Percentiles rank a stretch among this genome's conserved stretches.
phyloP scores from a whole-genome alignment of 2,329 filamentous ascomycete species.

The Aphanocladium album region DNA sequence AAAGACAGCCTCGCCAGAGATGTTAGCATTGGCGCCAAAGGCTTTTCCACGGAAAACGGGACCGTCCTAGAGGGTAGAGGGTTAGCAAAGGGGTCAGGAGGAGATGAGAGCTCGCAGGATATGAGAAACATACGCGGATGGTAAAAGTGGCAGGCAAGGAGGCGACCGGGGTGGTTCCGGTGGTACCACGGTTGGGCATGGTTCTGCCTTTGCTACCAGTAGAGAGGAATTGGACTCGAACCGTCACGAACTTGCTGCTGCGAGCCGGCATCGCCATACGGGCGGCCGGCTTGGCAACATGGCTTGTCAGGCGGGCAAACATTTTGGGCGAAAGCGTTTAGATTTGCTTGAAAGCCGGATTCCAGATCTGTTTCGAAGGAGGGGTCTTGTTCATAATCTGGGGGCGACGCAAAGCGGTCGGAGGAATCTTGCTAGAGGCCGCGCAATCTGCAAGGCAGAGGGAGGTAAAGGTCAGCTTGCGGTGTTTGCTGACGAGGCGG shows the following conservation, averaged over 20 bases:
- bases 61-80: constrained; percentile 59
- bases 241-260: constrained; percentile 29
- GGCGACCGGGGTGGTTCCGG: constrained; percentile 60
- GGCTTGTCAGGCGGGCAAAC: constrained; percentile 53
- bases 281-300: constrained; percentile 49
- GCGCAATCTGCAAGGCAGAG: constrained; percentile 1
- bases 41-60: constrained; percentile 95
- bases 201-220: constrained; percentile 62
- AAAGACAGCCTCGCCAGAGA: constrained; percentile 97
- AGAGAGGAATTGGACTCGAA: constrained; percentile 33
- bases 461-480: background rate
- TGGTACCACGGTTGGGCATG: constrained; percentile 54
- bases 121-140: constrained; percentile 62
- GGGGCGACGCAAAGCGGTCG: constrained; percentile 8
- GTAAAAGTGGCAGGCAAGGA: constrained; percentile 72
- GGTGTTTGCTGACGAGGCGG: background rate
- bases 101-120: background rate
- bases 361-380: constrained; percentile 13
- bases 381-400: constrained; percentile 15
- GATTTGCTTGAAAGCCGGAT: constrained; percentile 15
- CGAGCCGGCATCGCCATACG: constrained; percentile 36
- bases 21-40: constrained; percentile 93
- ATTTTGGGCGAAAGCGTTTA: constrained; percentile 36
- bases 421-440: constrained; percentile 4
- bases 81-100: constrained; percentile 15